phyloP scores from a whole-genome alignment of 306 rosid species.

The Gynostemma pentaphyllum region DNA sequence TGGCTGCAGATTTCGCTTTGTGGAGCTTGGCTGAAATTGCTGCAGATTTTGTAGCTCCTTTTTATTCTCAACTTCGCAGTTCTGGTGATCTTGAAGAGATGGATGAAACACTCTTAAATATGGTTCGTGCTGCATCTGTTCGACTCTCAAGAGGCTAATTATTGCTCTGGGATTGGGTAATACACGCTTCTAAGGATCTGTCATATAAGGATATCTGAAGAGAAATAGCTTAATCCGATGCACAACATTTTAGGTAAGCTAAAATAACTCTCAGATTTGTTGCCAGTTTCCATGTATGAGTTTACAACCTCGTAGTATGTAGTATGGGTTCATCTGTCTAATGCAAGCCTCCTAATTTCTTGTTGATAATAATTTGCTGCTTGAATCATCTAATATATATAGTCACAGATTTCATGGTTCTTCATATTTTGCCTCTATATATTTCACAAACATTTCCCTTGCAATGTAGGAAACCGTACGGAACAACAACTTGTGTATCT shows the following conservation, averaged over 20 bases:
- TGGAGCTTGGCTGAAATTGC: conserved; percentile 64
- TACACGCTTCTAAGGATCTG: neutral
- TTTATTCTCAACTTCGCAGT: conserved; percentile 50
- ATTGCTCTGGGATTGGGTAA: neutral
- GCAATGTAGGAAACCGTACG: neutral
- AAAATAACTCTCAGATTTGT: neutral
- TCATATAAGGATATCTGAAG: conserved; percentile 5
- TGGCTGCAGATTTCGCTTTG: conserved; percentile 44
- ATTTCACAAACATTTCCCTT: neutral
- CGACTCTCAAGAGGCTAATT: conserved; percentile 35
- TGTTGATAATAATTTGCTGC: neutral
- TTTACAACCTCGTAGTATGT: neutral
- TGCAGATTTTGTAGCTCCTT: conserved; percentile 52
- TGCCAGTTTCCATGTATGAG: neutral
- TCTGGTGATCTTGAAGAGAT: conserved; percentile 61
- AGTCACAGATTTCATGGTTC: no score
- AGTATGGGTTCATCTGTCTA: neutral
- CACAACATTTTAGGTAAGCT: neutral
- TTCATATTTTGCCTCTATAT: neutral
- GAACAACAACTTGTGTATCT: neutral
- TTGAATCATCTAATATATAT: no score
- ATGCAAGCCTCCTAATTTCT: neutral
- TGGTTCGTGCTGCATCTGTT: conserved; percentile 57
- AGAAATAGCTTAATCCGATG: neutral
- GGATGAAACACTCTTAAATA: conserved; percentile 46